Base-by-base conservation (phyloP, 345 rosid species). In the Sisymbrium altissimum region DNA sequence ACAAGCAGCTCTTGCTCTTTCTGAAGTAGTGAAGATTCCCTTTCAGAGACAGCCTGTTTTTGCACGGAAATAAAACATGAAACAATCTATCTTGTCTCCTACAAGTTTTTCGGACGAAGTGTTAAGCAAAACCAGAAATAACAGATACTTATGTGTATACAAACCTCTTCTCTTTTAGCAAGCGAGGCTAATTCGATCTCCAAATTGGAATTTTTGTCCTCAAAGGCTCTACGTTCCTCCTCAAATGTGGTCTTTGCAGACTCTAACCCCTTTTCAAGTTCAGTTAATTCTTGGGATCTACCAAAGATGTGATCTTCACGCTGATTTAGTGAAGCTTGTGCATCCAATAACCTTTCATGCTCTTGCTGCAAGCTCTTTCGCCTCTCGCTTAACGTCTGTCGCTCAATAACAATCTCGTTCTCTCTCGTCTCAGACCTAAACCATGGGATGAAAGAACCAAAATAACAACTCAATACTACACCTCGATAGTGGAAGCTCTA, bases 401-500 rank as follows among this genome's bases (percentile, higher is more conserved):
- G 86, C 81, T 89, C 97, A 27, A 74, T 79, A 53, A 44, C 53
- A 15, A 87, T 76, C 68, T 87, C 97, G 63, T 77, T 87, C 71
- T 89, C 98, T 78, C 85, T 94, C 40, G 87, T 84, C 75, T 89
- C 96, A 81, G 93, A 91, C 68, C 98, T 94, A 76, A 32, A 35
- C 44, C 54, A 72, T 17, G 63, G 54, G 62, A 60, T 7, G 19
- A 62, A 77, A 69, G 13, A 69, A 50, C 43, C 56, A 63, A n/a
- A 13, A 40, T 44, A 23, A 52, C 19, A 9, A 2, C 59, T 44
- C 43, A 76, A 27, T 35, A 63, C 46, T 33, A 50, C 46, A 53
- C 9, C 30, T 40, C 12, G 53, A 45, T 12, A 44, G 41, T 66
- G 30, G 14, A 73, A 64, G 4, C 13, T 54, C 6, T 7, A 18